These are phyloP conservation scores for Sporothrix curviconia DNA, from an alignment of 2,329 filamentous ascomycete species.

Conservation along the genomic window DNA sequence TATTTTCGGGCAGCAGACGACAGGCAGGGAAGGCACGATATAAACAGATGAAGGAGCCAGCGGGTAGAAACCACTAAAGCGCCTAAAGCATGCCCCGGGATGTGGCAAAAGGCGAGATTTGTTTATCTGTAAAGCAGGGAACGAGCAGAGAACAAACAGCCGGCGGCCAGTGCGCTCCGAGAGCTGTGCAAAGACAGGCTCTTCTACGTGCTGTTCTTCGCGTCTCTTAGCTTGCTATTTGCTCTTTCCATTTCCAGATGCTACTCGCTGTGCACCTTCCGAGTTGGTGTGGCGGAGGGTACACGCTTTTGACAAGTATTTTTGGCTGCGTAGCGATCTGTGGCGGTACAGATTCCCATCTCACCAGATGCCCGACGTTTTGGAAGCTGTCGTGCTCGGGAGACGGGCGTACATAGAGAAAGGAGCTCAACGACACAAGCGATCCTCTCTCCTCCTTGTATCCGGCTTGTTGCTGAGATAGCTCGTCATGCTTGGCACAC, in stretches of 20 bases:
- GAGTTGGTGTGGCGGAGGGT: too few species aligned
- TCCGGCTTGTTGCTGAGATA: too few species aligned
- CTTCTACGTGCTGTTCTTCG: too few species aligned
- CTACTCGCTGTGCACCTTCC: background rate
- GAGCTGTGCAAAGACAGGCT: background rate
- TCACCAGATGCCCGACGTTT: background rate
- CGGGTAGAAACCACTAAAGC: background rate
- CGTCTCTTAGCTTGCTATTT: too few species aligned
- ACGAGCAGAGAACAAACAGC: background rate
- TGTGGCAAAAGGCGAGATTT: background rate
- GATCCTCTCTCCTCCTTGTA: too few species aligned
- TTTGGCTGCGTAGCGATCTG: background rate
- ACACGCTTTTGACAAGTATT: too few species aligned
- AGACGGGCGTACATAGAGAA: too few species aligned
- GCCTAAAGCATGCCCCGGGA: background rate
- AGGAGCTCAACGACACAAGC: too few species aligned
- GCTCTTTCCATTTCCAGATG: background rate
- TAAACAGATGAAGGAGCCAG: background rate
- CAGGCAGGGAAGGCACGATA: background rate
- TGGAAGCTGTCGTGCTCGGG: background rate
- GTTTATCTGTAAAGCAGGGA: background rate
- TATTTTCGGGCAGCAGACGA: conserved; percentile 4
- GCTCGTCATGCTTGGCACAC: too few species aligned
- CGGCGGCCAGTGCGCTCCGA: conserved; percentile 9
- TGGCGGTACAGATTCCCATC: background rate